Conservation (phyloP, 768 basidiomycete species). For the Mycena albidolilacea region DNA sequence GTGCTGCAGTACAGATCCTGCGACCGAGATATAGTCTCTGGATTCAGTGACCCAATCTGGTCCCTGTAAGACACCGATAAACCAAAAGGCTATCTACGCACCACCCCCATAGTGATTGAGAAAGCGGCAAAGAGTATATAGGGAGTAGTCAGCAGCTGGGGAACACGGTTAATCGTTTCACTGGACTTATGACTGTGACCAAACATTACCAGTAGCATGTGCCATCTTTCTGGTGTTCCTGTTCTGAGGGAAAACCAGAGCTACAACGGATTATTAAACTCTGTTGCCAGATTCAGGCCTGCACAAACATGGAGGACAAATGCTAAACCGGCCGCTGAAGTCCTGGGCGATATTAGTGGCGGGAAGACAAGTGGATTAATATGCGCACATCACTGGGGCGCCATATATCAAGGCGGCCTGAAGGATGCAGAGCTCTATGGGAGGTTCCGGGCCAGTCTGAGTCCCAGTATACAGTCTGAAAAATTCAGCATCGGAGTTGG, state of each 20-base stretch:
- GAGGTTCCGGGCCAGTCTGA: conserved; percentile 19
- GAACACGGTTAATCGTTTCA: not conserved
- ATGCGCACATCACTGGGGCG: conserved; percentile 11
- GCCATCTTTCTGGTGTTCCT: not conserved
- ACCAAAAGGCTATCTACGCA: not conserved
- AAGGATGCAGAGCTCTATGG: conserved; percentile 16
- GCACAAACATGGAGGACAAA: conserved; percentile 19
- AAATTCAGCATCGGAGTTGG: not conserved
- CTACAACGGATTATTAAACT: not conserved
- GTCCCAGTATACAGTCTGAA: conserved; percentile 18
- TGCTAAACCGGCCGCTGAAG: conserved; percentile 19
- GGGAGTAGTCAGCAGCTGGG: conserved; percentile 12
- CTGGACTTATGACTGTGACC: too few relatives aligned
- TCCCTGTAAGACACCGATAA: too few relatives aligned
- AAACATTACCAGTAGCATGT: not conserved
- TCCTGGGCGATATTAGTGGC: not conserved
- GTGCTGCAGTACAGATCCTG: conserved; percentile 24
- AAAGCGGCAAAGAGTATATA: conserved; percentile 14
- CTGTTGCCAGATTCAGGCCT: not conserved
- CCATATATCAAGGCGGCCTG: conserved; percentile 24
- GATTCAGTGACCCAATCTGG: not conserved
- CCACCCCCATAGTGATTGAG: conserved; percentile 3
- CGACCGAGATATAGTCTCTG: conserved; percentile 23
- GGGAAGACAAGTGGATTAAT: not conserved
- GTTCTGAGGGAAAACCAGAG: conserved; percentile 11